Percentiles rank a stretch among this genome's conserved stretches.
phyloP scores from a whole-genome alignment of 2,329 filamentous ascomycete genomes.

The Diplocarpon mali region DNA sequence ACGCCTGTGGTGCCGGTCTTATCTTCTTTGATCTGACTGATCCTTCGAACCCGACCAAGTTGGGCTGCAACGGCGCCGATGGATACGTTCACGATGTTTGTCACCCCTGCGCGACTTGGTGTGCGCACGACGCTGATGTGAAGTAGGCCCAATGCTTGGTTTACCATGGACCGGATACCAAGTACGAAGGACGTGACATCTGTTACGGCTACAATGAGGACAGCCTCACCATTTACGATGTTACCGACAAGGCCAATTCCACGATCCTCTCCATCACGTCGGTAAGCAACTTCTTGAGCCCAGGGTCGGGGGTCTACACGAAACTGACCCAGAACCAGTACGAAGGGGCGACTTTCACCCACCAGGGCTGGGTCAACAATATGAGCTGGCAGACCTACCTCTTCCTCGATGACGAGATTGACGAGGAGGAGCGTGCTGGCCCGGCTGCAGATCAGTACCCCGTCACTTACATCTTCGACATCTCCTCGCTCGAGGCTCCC shows the following conservation, averaged over 20 bases:
- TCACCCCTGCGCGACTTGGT: not conserved
- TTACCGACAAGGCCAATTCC: conserved; percentile 29
- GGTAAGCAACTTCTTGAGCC: not conserved
- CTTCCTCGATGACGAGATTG: conserved; percentile 20
- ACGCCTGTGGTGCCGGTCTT: conserved; percentile 34
- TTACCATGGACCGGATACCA: conserved; percentile 16
- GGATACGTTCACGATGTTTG: conserved; percentile 24
- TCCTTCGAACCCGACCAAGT: conserved; percentile 34
- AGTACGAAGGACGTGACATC: conserved; percentile 15
- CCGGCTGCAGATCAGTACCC: conserved; percentile 34
- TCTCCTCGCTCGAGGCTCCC: conserved; percentile 30
- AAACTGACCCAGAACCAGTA: conserved; percentile 26
- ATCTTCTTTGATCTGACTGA: conserved; percentile 40
- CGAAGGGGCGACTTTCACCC: conserved; percentile 38
- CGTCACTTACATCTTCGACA: conserved; percentile 41
- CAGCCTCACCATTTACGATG: conserved; percentile 33
- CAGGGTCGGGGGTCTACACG: too few species aligned
- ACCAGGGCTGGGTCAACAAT: conserved; percentile 33
- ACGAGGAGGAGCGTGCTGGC: conserved; percentile 34
- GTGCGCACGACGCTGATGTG: not conserved
- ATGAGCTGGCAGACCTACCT: conserved; percentile 7
- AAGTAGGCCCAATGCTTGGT: conserved; percentile 34
- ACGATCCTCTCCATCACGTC: conserved; percentile 35
- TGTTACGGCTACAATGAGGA: conserved; percentile 25
- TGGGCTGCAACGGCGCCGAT: conserved; percentile 36